These are phyloP conservation scores for Candida caryicola DNA, from an alignment of 805 yeast species.

Conservation along the genomic window DNA sequence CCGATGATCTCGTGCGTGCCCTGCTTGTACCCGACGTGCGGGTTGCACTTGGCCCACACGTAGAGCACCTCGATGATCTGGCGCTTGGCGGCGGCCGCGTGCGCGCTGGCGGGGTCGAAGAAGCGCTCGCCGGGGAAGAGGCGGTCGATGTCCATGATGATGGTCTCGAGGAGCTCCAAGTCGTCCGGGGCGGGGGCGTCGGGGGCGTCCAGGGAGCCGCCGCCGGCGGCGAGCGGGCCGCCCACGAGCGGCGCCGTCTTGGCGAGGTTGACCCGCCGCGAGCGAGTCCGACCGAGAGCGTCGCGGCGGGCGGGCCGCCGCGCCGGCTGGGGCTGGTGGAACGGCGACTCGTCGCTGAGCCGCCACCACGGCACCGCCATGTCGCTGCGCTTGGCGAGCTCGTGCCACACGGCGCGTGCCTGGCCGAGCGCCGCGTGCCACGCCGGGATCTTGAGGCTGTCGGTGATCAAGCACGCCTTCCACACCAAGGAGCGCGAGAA, in stretches of 20 bases:
- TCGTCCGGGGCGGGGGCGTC: conserved; percentile 22
- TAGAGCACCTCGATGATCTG: conserved; percentile 43
- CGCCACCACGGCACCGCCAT: conserved; percentile 39
- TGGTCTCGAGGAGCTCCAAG: conserved; percentile 38
- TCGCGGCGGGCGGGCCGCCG: background rate
- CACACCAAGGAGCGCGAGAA: conserved; percentile 36
- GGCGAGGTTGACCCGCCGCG: conserved; percentile 11
- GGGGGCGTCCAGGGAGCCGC: conserved; percentile 5
- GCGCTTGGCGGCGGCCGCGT: conserved; percentile 19
- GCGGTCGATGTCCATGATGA: conserved; percentile 52
- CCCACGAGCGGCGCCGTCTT: conserved; percentile 17
- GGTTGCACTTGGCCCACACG: conserved; percentile 49
- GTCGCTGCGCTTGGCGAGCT: conserved; percentile 26
- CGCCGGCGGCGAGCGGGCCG: conserved; percentile 17
- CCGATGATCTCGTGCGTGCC: conserved; percentile 57
- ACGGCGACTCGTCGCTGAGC: conserved; percentile 28
- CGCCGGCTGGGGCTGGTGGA: conserved; percentile 14
- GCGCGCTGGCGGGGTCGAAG: conserved; percentile 19
- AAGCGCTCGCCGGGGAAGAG: conserved; percentile 48
- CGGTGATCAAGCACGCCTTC: conserved; percentile 37
- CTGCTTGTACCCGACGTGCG: conserved; percentile 44
- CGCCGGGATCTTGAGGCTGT: conserved; percentile 29
- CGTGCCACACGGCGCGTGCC: conserved; percentile 34
- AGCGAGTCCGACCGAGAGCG: background rate
- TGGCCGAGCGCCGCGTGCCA: conserved; percentile 32